Base-by-base conservation (phyloP, 2,329 filamentous ascomycete genomes). In the Stagonosporopsis cucurbitacearum region DNA sequence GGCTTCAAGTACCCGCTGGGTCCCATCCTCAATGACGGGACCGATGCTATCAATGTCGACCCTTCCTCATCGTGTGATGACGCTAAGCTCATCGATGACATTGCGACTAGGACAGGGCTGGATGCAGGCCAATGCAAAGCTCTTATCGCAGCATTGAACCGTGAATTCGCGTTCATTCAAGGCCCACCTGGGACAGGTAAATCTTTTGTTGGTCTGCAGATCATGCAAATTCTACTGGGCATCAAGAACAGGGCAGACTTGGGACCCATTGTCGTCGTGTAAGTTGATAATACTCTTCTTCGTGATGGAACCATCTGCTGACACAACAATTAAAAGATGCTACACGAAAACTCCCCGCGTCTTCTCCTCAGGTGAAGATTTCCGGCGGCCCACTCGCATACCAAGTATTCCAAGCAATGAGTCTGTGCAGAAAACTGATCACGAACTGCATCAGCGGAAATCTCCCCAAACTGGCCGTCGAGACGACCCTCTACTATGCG, bases 141-240 rank as follows among this genome's bases (percentile, higher is more conserved):
- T 1, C 69, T 89, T 0, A 59, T 87, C 0, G 74, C 80, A 17
- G 79, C 84, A 2, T 71, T 90, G 0, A 78, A 75, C 0, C 78
- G 80, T 1, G 79, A 80, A 30, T 70, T 89, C 8, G 82, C 85
- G 1, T 75, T 90, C 4, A 87, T 90, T 11, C 87, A 91, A 74
- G 88, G 88, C 0, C 88, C 88, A 0, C 88, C 88, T 0, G 88
- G 88, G 0, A 91, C 88, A 0, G 88, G 88, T 0, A 91, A 91
- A 66, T 83, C 79, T 4, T 89, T 82, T 59, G 79, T 82, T 0
- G 87, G 87, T 2, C 79, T 85, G 2, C 78, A 82, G 39, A 68
- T 90, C n/a, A 81, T 88, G 55, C 82, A 82, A 56, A 78, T 81
- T 0, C 66, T 88, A 6, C 65, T 88, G 77, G 11, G 80, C 77